These are phyloP conservation scores for Hygrophoropsis aurantiaca DNA, from an alignment of 768 basidiomycete species.

Conservation along the genomic window DNA sequence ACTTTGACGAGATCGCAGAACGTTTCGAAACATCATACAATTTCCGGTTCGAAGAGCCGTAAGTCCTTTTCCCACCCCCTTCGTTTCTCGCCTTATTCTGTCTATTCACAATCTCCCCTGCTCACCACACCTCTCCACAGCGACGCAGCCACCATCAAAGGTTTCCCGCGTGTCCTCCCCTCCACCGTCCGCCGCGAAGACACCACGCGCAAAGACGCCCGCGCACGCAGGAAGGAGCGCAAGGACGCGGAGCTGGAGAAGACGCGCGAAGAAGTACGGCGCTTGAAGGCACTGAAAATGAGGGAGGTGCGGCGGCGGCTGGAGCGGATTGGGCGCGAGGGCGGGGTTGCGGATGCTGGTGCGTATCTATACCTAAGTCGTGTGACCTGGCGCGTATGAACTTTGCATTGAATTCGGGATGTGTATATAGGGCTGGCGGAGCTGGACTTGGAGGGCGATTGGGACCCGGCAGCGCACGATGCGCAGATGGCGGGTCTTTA, in stretches of 20 bases:
- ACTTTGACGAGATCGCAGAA: constrained; percentile 90
- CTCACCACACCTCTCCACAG: constrained; percentile 33
- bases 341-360: constrained; percentile 43
- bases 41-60: constrained; percentile 97
- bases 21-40: constrained; percentile 96
- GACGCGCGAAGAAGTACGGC: constrained; percentile 71
- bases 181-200: constrained; percentile 70
- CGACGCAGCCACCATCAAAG: constrained; percentile 59
- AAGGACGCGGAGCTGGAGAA: constrained; percentile 49
- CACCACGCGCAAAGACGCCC: constrained; percentile 80
- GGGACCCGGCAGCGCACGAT: constrained; percentile 87
- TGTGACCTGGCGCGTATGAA: neutral
- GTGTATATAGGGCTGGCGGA: constrained; percentile 53
- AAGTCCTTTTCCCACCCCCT: constrained; percentile 31
- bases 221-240: constrained; percentile 71
- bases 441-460: constrained; percentile 89
- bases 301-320: constrained; percentile 77
- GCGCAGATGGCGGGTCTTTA: constrained; percentile 78
- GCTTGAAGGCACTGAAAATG: constrained; percentile 82
- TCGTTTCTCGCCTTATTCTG: constrained; percentile 11
- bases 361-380: too few relatives aligned
- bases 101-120: neutral
- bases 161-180: constrained; percentile 75
- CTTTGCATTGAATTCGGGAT: neutral
- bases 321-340: constrained; percentile 69